Evolutionary conservation across 495 filamentous ascomycete genomes (phyloP), one percentile per base, ranked within the genome.

Genomic region (Penicillium antarcticum): DNA sequence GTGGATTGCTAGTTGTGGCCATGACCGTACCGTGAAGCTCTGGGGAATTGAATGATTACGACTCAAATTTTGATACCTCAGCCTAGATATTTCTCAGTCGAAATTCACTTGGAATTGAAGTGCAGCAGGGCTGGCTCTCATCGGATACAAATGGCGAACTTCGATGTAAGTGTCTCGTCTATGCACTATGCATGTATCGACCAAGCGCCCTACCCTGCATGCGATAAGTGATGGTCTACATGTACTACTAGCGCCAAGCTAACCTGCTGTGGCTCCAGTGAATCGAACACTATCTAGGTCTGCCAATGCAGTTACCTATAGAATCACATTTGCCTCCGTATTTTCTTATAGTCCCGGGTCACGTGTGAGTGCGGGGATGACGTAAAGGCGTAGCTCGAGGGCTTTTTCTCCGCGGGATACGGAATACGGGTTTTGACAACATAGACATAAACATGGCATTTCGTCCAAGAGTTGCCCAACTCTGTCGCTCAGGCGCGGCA

Each of bases 11-110:
- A 95, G 89, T 67, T 87, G 88, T 57, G 92, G 94, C 11, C 87
- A 95, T 65, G 94, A 99, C 69, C 81, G 91, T 13, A 97, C 92
- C 1, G 90, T 97, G 42, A 99, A 97, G 70, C 72, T 99, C 3
- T 99, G 94, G 94, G 92, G 89, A 2, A 81, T 88, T 53, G 91
- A 96, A 53, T 91, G 91, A 72, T 46, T 35, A 31, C 8, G 21
- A 12, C 12, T 18, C 42, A 31, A 14, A 29, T 44, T 24, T 29
- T 11, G 19, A 24, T 26, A 14, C 24, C 14, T 17, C 5, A 29
- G 32, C 42, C 31, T 17, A 13, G 16, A 18, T 19, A 13, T 5
- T 31, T 29, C n/a, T n/a, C 24, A n/a, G 16, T 29, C 5, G 26
- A 9, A 29, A 6, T 4, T 29, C 26, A 29, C 26, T 29, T 10